phyloP scores from a whole-genome alignment of 1,139 yeast genomes.

The Torulaspora pretoriensis region DNA sequence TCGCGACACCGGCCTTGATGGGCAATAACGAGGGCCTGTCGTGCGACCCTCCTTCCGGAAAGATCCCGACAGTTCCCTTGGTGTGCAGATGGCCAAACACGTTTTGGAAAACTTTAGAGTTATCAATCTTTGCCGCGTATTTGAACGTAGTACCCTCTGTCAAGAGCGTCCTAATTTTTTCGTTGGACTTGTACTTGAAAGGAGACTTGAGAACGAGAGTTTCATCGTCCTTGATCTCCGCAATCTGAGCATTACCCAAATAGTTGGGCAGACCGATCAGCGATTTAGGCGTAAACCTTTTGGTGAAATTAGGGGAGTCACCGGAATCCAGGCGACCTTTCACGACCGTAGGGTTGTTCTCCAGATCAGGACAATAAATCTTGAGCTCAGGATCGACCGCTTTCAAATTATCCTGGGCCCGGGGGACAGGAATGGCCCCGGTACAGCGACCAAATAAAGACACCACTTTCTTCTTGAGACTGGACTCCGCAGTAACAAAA shows the following conservation, averaged over 20 bases:
- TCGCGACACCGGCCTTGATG: constrained; percentile 74
- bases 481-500: constrained; percentile 61
- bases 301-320: constrained; percentile 38
- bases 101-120: constrained; percentile 52
- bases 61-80: constrained; percentile 60
- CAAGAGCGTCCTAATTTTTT: constrained; percentile 41
- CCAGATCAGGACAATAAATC: constrained; percentile 42
- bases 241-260: constrained; percentile 56
- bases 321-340: constrained; percentile 18
- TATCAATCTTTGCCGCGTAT: constrained; percentile 62
- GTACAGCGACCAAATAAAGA: constrained; percentile 56
- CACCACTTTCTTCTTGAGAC: constrained; percentile 50
- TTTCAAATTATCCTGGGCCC: constrained; percentile 63
- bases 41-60: constrained; percentile 60
- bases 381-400: constrained; percentile 43
- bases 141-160: constrained; percentile 49
- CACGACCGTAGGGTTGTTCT: constrained; percentile 36
- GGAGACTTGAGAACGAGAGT: constrained; percentile 49
- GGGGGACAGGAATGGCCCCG: constrained; percentile 66
- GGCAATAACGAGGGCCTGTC: constrained; percentile 72
- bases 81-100: constrained; percentile 59
- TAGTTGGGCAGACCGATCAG: constrained; percentile 58
- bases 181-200: constrained; percentile 37
- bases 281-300: constrained; percentile 44
- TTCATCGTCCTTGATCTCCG: constrained; percentile 50